Percentiles rank a stretch among this genome's conserved stretches.
These are phyloP conservation scores for Coleophoma crateriformis DNA, from an alignment of 2,329 filamentous ascomycete genomes.

Conservation along the genomic window DNA sequence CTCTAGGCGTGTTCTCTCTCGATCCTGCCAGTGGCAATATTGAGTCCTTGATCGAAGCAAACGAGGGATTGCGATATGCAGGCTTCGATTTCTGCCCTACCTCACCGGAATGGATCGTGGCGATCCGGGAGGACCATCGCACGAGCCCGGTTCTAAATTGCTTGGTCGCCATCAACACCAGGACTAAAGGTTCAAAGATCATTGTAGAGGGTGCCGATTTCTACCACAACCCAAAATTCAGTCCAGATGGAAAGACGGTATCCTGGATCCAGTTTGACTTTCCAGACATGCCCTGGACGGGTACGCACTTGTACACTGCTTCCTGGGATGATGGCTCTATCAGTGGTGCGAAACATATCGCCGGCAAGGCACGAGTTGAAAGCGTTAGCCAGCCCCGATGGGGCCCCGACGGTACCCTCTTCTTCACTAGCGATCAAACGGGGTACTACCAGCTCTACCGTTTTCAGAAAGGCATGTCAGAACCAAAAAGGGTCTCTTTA, in stretches of 20 bases:
- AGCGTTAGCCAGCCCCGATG: slow-evolving; percentile 43
- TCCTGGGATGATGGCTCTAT: background rate
- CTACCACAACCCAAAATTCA: slow-evolving; percentile 44
- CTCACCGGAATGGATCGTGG: slow-evolving; percentile 36
- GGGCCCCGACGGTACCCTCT: slow-evolving; percentile 40
- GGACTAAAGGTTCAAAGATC: slow-evolving; percentile 26
- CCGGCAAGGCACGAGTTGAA: slow-evolving; percentile 30
- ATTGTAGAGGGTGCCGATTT: slow-evolving; percentile 43
- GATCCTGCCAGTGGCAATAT: slow-evolving; percentile 29
- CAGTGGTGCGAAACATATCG: slow-evolving; percentile 18
- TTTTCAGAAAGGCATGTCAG: background rate
- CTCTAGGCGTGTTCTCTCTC: slow-evolving; percentile 37
- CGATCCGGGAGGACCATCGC: slow-evolving; percentile 46
- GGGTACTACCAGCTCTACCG: background rate
- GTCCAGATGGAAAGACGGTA: slow-evolving; percentile 18
- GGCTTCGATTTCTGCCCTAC: slow-evolving; percentile 38
- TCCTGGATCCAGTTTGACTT: background rate
- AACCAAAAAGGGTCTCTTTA: background rate
- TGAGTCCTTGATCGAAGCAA: slow-evolving; percentile 27
- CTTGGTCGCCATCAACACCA: slow-evolving; percentile 23
- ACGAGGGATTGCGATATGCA: slow-evolving; percentile 34
- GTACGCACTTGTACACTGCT: slow-evolving; percentile 43
- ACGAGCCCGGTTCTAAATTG: slow-evolving; percentile 21
- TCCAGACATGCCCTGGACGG: background rate
- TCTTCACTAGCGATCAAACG: slow-evolving; percentile 30